Base-by-base conservation (phyloP, 2,329 filamentous ascomycete species). In the Aphanoascus verrucosus region DNA sequence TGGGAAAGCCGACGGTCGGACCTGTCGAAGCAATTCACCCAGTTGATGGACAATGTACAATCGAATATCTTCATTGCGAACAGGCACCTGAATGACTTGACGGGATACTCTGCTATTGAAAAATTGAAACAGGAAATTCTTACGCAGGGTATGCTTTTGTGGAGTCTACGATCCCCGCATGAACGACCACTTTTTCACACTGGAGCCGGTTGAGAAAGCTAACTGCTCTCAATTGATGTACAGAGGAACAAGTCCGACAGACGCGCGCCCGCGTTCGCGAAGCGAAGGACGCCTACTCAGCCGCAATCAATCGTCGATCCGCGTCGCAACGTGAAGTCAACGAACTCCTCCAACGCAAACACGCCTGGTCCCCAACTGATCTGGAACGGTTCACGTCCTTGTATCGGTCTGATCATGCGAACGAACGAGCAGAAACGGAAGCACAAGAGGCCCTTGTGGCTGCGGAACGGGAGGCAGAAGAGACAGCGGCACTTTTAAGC, bases 271-370 rank as follows among this genome's bases (percentile, higher is more conserved):
- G 75, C 17, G 86, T 97, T 50, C 83, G 84, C 56, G 72, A 77
- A 34, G 82, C 88, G 15, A 88, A 93, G 58, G 75, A 79, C 48
- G 77, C 77, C 47, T 94, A 97, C 74, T 86, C 91, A 62, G 77
- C 82, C n/a, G 88, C 89, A 32, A 90, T 93, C 59, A 78, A 84
- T 53, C 83, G 85, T 60, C 86, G 94, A 60, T 85, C 88, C n/a
- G 74, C 84, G 14, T 94, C 90, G 1, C 91, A 97, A 72, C 88
- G 93, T 61, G 93, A 98, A 74, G 90, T 97, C 38, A 96, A 94
- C 45, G 88, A 89, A 19, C 79, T 98, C 20, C 80, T 98, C 6
- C 91, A 95, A 57, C 82, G 93, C 55, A 97, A 98, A 71, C 88
- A 95, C 69, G 85, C 84, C 15, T 98, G 93, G 93, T 83, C 83